Percentiles rank a stretch among this genome's conserved stretches.
Conservation (phyloP, 2,329 filamentous ascomycete species). For the Chaetomium sp. region DNA sequence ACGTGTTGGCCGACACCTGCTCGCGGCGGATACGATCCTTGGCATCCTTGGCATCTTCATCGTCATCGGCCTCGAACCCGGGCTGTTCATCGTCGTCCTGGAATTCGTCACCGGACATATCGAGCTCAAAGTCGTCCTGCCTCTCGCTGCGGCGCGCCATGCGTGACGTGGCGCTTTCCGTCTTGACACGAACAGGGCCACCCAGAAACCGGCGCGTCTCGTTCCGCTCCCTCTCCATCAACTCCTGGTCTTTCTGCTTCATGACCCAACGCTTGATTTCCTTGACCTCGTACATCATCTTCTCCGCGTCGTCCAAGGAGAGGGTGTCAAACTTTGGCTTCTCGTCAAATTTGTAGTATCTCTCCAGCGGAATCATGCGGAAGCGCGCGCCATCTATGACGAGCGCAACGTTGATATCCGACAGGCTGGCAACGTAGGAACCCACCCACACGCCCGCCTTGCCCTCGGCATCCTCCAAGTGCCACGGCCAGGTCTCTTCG, state of each 20-base stretch:
- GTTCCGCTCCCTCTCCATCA: constrained; percentile 53
- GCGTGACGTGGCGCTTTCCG: constrained; percentile 59
- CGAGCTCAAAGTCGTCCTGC: constrained; percentile 64
- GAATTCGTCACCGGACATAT: constrained; percentile 66
- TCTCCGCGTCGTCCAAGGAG: constrained; percentile 79
- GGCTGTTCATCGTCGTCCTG: constrained; percentile 81
- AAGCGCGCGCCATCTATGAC: constrained; percentile 65
- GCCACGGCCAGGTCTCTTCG: constrained; percentile 93
- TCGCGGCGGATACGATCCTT: constrained; percentile 69
- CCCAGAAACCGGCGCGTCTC: constrained; percentile 48
- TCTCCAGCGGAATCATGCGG: constrained; percentile 84
- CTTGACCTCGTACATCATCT: constrained; percentile 70
- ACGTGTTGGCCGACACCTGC: constrained; percentile 81
- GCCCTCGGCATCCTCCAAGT: constrained; percentile 91
- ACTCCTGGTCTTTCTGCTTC: constrained; percentile 56
- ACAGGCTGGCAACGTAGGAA: constrained; percentile 81
- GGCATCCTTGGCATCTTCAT: constrained; percentile 69
- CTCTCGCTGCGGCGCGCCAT: constrained; percentile 56
- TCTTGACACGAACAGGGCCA: constrained; percentile 56
- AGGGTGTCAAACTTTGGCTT: constrained; percentile 75
- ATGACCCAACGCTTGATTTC: constrained; percentile 77
- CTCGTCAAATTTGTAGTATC: constrained; percentile 84
- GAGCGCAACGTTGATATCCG: constrained; percentile 75
- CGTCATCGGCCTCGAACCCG: constrained; percentile 72
- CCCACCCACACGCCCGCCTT: constrained; percentile 85